Evolutionary conservation across 2,329 filamentous ascomycete genomes (phyloP).

Genomic region (Claviceps sp.): DNA sequence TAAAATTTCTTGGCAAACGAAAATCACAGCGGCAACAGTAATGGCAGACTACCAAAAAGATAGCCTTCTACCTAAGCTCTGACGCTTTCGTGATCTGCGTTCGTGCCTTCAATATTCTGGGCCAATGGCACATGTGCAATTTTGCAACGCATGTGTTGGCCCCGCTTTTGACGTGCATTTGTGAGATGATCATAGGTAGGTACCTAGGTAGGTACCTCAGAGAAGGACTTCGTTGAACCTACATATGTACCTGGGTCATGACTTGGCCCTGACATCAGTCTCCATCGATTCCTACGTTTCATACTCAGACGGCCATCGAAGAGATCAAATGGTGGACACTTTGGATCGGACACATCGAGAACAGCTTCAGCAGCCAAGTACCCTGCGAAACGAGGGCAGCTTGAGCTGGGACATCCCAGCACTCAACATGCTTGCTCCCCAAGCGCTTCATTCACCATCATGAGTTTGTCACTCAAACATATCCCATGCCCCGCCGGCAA

Average conservation of each 20-base stretch:
- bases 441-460: constrained; percentile 7
- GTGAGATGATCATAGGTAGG: no score
- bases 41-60: no score
- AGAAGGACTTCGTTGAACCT: background rate
- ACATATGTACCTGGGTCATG: background rate
- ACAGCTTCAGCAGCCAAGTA: background rate
- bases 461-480: constrained; percentile 31
- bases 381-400: background rate
- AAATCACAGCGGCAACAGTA: no score
- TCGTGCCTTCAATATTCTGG: background rate
- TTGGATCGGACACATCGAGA: background rate
- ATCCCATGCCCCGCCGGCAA: constrained; percentile 37
- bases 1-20: no score
- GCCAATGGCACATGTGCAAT: background rate
- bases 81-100: background rate
- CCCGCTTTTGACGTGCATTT: no score
- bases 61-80: background rate
- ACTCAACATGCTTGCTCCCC: background rate
- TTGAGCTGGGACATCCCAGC: background rate
- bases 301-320: background rate
- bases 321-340: background rate
- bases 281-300: background rate
- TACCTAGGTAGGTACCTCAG: no score
- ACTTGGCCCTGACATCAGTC: background rate
- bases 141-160: no score